Evolutionary conservation across 2,329 filamentous ascomycete genomes (phyloP), one percentile per base, ranked within the genome.

Genomic region (Curvularia eragrostidis): DNA sequence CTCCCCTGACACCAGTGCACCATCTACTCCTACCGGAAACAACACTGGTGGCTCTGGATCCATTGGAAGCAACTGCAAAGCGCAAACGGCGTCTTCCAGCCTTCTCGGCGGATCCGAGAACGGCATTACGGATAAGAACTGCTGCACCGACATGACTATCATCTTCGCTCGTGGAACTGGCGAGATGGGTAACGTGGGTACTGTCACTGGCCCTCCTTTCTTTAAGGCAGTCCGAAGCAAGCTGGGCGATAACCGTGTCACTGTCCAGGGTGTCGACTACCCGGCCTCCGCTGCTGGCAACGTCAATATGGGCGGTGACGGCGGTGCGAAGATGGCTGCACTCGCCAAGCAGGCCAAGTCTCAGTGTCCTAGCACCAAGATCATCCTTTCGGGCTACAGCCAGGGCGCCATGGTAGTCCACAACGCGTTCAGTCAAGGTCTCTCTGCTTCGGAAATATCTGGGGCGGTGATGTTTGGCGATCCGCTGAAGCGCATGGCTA

Each of bases 111-210:
- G 68, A n/a, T 70, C 68, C 7, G 75, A 77, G 44, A 80, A 80
- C 59, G 78, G 77, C 9, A 71, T 81, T 32, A 71, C 67, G 8
- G 64, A 75, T 39, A 75, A 77, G 57, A 69, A 58, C 19, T 76
- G 71, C 65, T 81, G 79, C 69, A 73, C 79, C 47, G 72, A 74
- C 2, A 59, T 80, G 61, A 80, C 79, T 2, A 71, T 80, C 50
- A 77, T 80, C 51, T 81, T 79, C 52, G 79, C 79, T 15, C 78
- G 79, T 28, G 79, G 79, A 18, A 80, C 77, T 1, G 68, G 65
- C 10, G 79, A 81, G 59, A 26, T 63, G 3, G 79, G 79, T 3
- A 81, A 80, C 56, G 78, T 81, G 64, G 79, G 79, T 7, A 67
- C 65, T 0, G 68, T 80, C 7, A 67, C 78, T 28, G 79, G 79